These are phyloP conservation scores for Neckera pumila DNA, from an alignment of 225 moss, liverwort and hornwort species.

Conservation along the genomic window DNA sequence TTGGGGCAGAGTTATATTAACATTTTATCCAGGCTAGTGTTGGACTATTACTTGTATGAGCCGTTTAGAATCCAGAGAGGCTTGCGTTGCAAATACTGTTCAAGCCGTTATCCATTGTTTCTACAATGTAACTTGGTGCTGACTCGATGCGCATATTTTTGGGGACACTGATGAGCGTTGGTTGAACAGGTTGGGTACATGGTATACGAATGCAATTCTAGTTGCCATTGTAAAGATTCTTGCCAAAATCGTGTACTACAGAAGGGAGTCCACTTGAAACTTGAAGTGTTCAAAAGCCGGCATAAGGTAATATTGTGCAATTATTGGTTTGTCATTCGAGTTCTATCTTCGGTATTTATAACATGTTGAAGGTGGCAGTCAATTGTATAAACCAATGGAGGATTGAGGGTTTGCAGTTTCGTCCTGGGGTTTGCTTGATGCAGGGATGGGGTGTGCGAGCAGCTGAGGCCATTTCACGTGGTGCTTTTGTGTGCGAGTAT, in stretches of 20 bases:
- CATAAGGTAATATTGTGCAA: slow-evolving; percentile 52
- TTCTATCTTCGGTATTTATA: neutral
- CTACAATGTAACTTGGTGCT: neutral
- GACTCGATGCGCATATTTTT: neutral
- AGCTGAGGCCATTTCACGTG: slow-evolving; percentile 64
- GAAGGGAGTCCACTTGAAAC: slow-evolving; percentile 86
- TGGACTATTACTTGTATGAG: neutral
- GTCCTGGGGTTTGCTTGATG: slow-evolving; percentile 5
- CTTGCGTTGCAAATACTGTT: neutral
- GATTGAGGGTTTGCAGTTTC: neutral
- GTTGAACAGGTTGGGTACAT: slow-evolving; percentile 81
- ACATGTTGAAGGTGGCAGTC: neutral
- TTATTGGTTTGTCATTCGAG: neutral
- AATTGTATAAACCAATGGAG: neutral
- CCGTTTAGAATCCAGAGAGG: neutral
- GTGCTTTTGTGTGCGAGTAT: slow-evolving; percentile 97
- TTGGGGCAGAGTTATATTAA: neutral
- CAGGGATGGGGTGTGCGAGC: slow-evolving; percentile 99
- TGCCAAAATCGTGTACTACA: slow-evolving; percentile 91
- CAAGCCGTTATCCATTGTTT: neutral
- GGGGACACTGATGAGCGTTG: neutral
- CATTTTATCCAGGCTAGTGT: neutral
- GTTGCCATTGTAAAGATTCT: slow-evolving; percentile 60
- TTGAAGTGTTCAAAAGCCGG: slow-evolving; percentile 82
- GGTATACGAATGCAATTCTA: slow-evolving; percentile 96